These are phyloP conservation scores for Lentithecium fluviatile DNA, from an alignment of 495 filamentous ascomycete genomes.

Conservation along the genomic window DNA sequence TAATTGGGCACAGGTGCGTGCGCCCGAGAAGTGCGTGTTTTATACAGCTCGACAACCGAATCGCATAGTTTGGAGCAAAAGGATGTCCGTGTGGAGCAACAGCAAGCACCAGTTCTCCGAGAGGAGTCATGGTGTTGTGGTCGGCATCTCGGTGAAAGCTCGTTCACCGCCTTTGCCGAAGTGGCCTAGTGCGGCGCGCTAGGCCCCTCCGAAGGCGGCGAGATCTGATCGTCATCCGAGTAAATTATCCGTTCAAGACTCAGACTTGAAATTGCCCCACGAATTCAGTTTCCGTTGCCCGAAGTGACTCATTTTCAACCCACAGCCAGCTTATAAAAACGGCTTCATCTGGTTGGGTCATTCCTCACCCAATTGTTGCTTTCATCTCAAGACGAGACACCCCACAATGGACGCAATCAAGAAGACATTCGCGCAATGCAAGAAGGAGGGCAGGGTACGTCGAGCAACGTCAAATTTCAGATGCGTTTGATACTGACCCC, in stretches of 20 bases:
- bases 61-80: too few relatives aligned
- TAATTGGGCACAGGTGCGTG: too few relatives aligned
- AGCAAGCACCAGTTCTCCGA: too few relatives aligned
- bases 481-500: background rate
- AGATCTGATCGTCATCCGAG: background rate
- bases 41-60: too few relatives aligned
- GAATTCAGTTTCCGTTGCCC: background rate
- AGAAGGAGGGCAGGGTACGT: slow-evolving; percentile 65
- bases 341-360: background rate
- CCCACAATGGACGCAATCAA: slow-evolving; percentile 73
- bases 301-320: background rate
- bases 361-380: background rate
- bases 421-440: slow-evolving; percentile 83
- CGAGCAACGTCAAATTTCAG: too few relatives aligned
- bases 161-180: too few relatives aligned
- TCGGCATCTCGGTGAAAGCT: too few relatives aligned
- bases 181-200: too few relatives aligned
- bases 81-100: too few relatives aligned
- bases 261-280: background rate
- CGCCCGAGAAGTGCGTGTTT: too few relatives aligned
- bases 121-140: too few relatives aligned
- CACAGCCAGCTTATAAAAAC: background rate
- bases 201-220: background rate
- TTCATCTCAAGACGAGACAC: slow-evolving; percentile 2
- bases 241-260: background rate